Conservation (phyloP, 2,329 filamentous ascomycete genomes). For the Fusarium coicis region DNA sequence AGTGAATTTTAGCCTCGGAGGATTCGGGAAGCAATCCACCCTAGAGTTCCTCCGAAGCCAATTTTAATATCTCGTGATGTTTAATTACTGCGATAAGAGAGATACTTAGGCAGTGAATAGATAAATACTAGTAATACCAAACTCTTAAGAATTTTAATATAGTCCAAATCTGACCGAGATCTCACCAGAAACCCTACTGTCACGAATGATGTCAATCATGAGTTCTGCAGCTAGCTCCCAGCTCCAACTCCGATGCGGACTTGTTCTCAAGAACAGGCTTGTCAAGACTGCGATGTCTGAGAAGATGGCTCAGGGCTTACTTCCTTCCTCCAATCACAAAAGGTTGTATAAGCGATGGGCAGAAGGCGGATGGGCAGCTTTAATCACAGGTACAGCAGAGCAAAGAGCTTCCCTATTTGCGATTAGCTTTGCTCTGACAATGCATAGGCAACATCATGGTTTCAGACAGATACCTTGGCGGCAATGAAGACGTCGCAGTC, state of each 20-base stretch:
- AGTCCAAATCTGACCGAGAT: too few relatives aligned
- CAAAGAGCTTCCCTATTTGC: accelerated
- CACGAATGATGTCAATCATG: too few relatives aligned
- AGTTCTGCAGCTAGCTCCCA: accelerated
- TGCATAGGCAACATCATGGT: not conserved
- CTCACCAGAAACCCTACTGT: too few relatives aligned
- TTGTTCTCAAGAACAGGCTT: not conserved
- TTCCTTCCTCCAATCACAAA: not conserved
- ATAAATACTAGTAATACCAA: too few relatives aligned
- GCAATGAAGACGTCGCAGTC: not conserved
- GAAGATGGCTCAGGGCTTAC: not conserved
- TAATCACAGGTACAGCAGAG: not conserved
- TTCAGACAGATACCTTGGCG: not conserved
- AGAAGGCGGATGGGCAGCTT: not conserved
- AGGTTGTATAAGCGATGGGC: not conserved
- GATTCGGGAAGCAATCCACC: not conserved
- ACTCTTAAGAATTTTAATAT: too few relatives aligned
- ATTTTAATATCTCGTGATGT: accelerated
- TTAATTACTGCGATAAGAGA: accelerated
- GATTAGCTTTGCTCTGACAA: accelerated
- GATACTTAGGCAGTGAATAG: accelerated
- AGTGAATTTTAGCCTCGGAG: not conserved
- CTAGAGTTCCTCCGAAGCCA: not conserved
- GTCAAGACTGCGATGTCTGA: not conserved
- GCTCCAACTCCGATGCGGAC: not conserved